Evolutionary conservation across 2,329 filamentous ascomycete species (phyloP).

Genomic region (Cyphellophora europaea): DNA sequence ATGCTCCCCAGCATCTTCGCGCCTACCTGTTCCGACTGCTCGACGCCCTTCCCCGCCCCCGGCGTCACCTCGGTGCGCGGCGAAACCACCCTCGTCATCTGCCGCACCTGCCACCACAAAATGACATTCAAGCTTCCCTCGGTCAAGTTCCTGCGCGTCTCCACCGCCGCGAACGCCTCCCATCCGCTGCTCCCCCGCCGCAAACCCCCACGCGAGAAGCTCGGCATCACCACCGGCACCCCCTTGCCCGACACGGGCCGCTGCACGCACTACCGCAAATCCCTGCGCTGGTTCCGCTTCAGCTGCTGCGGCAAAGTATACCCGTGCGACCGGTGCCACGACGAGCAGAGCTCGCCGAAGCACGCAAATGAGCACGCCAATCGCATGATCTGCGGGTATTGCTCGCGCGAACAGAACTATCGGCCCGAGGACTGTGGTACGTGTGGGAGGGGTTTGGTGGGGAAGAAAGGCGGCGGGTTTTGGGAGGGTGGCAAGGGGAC

Average conservation of each 20-base stretch:
- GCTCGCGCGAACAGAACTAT: constrained; percentile 73
- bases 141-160: constrained; percentile 66
- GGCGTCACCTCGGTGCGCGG: constrained; percentile 66
- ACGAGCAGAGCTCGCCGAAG: constrained; percentile 47
- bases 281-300: constrained; percentile 50
- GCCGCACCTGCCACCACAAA: constrained; percentile 67
- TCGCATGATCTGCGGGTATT: constrained; percentile 71
- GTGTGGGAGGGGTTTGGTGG: constrained; percentile 62
- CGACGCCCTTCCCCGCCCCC: constrained; percentile 48
- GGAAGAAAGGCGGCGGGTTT: constrained; percentile 59
- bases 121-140: constrained; percentile 73
- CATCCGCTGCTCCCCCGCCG: constrained; percentile 6
- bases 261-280: constrained; percentile 46
- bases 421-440: constrained; percentile 64
- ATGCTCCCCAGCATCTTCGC: constrained; percentile 72
- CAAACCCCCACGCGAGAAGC: constrained; percentile 28
- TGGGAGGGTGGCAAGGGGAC: constrained; percentile 84
- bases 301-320: constrained; percentile 49
- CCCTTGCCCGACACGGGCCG: constrained; percentile 44
- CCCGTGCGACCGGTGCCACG: constrained; percentile 62
- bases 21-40: constrained; percentile 70
- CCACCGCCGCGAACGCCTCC: constrained; percentile 32
- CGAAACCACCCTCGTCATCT: constrained; percentile 64
- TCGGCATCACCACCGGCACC: constrained; percentile 46
- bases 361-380: constrained; percentile 75